A percentile compares a stretch with the other conserved stretches of the same genome.
These are phyloP conservation scores for Ophiocordyceps sinensis DNA, from an alignment of 2,329 filamentous ascomycete genomes.

Conservation along the genomic window DNA sequence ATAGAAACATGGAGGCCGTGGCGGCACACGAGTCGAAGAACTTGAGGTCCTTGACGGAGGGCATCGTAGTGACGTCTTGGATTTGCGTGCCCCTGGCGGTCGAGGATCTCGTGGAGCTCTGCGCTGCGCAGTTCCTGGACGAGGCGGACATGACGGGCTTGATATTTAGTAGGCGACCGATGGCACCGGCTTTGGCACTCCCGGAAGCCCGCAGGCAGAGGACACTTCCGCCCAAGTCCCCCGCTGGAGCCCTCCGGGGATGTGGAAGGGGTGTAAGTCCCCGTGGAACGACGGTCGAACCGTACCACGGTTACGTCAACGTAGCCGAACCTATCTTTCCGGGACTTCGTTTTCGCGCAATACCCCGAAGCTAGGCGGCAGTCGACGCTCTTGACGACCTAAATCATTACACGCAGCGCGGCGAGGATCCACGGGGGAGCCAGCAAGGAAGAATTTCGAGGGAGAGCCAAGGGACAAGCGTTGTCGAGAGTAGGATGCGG, in stretches of 20 bases:
- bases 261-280: conserved; percentile 8
- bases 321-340: conserved; percentile 14
- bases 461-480: not conserved
- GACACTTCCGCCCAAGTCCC: conserved; percentile 7
- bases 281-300: conserved; percentile 26
- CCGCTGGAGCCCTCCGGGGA: conserved; percentile 1
- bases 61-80: conserved; percentile 37
- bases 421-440: not conserved
- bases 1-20: conserved; percentile 81
- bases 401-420: not conserved
- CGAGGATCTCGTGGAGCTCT: conserved; percentile 41
- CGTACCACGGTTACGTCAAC: conserved; percentile 19
- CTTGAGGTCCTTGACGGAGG: conserved; percentile 31
- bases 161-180: conserved; percentile 11
- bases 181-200: not conserved
- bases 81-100: conserved; percentile 26
- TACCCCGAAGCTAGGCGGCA: conserved; percentile 10
- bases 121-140: conserved; percentile 44
- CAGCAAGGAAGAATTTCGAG: not conserved
- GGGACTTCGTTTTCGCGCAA: conserved; percentile 10
- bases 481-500: not conserved
- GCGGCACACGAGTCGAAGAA: conserved; percentile 80
- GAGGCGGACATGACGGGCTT: conserved; percentile 34
- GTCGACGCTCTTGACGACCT: not conserved
- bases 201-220: conserved; percentile 9